These are phyloP conservation scores for Rhizophora apiculata DNA, from an alignment of 345 rosid species.

Conservation along the genomic window DNA sequence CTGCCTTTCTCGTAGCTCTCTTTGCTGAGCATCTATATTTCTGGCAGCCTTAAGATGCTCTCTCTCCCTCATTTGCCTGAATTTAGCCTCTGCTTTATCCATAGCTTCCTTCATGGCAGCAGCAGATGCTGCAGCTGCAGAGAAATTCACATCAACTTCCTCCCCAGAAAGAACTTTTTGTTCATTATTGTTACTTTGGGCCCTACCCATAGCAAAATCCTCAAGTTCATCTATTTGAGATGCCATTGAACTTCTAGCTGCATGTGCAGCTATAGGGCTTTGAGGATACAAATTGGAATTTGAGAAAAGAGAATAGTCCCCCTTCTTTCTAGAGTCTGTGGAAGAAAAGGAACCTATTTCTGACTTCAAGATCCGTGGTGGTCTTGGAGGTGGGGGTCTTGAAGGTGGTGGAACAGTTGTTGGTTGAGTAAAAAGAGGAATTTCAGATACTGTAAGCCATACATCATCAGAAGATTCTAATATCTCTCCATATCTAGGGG, in stretches of 20 bases:
- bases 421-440: constrained; percentile 83
- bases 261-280: constrained; percentile 38
- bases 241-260: constrained; percentile 39
- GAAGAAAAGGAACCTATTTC: constrained; percentile 38
- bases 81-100: constrained; percentile 97
- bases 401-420: constrained; percentile 85
- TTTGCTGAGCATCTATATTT: constrained; percentile 57
- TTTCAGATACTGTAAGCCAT: constrained; percentile 94
- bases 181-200: constrained; percentile 41
- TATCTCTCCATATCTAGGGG: constrained; percentile 48
- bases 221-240: constrained; percentile 72
- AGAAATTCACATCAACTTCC: constrained; percentile 48
- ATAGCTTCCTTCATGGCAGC: constrained; percentile 98
- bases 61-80: constrained; percentile 84
- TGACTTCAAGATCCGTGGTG: constrained; percentile 48
- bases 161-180: constrained; percentile 47
- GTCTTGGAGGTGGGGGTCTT: constrained; percentile 98
- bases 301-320: constrained; percentile 41
- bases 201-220: constrained; percentile 57
- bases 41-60: constrained; percentile 65
- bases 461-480: constrained; percentile 62
- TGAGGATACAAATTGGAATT: constrained; percentile 45
- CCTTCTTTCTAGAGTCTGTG: constrained; percentile 46
- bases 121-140: constrained; percentile 84
- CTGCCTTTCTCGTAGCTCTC: constrained; percentile 58